A percentile compares a stretch with the other conserved stretches of the same genome.
Evolutionary conservation across 306 rosid species (phyloP).

Genomic region (Gastrolobium villosum): DNA sequence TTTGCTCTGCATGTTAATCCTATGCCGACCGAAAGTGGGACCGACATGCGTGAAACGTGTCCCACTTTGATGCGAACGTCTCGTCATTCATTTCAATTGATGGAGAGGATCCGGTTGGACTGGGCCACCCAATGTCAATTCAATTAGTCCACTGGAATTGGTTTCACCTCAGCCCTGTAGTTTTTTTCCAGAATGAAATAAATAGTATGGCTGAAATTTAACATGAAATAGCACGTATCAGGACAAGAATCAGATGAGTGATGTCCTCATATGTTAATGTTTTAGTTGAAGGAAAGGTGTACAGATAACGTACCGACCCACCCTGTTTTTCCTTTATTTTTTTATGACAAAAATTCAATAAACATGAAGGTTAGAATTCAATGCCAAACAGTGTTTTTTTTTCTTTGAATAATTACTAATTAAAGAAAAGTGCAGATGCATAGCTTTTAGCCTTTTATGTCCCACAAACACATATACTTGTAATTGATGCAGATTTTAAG

Average conservation of each 20-base stretch:
- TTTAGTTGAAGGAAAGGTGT: not conserved
- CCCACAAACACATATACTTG: too few relatives aligned
- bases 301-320: not conserved
- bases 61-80: constrained; percentile 28
- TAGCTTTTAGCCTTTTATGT: not conserved
- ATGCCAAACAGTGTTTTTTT: not conserved
- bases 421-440: constrained; percentile 8
- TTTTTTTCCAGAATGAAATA: not conserved
- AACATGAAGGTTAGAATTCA: constrained; percentile 1
- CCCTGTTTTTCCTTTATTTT: not conserved
- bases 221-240: constrained; percentile 6
- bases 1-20: not conserved
- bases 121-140: constrained; percentile 29
- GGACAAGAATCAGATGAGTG: not conserved
- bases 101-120: not conserved
- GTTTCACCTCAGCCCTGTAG: not conserved
- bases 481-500: not conserved
- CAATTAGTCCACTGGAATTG: not conserved
- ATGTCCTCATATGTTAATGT: constrained; percentile 3
- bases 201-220: not conserved
- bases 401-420: not conserved
- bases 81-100: not conserved
- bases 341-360: not conserved
- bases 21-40: constrained; percentile 24
- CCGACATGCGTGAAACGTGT: constrained; percentile 17